Evolutionary conservation across 225 moss, liverwort and hornwort genomes (phyloP), one percentile per base, ranked within the genome.

Genomic region (Marchantia paleacea): DNA sequence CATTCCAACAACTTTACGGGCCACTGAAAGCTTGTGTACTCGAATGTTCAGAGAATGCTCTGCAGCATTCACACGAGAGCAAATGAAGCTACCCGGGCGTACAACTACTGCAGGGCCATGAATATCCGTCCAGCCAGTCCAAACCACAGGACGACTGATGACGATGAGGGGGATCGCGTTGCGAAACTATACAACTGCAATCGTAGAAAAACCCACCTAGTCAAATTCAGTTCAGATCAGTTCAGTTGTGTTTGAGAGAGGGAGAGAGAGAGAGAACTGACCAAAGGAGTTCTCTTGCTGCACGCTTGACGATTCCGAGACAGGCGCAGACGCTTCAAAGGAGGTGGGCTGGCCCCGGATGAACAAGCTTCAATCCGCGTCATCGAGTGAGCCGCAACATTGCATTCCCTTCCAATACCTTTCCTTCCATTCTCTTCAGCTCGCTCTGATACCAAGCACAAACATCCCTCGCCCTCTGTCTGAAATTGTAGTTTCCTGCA

Each of bases 251-350:
- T 7, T 19, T n/a, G n/a, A 39, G 39, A 39, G 39, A 39, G 39
- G 5, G 39, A n/a, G 18, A n/a, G 18, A 1, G 15, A 16, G 15
- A 69, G 39, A 69, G 68, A 16, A 19, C 11, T 65, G 26, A 74
- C 74, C 74, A 30, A 55, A 18, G 74, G 54, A 25, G 54, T 29
- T 15, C 26, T 55, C 54, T 18, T 74, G 52, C 28, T 52, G 60
- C 75, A 76, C 18, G 51, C 50, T 12, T 50, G 78, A 51, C 78
- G 78, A 65, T 64, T 78, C 50, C 78, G 64, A 12, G 62, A 63
- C 48, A 78, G 65, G 64, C 78, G 78, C 20, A 78, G 65, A 7
- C 78, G 78, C 78, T 78, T 78, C 11, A n/a, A 54, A 22, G n/a
- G 72, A 15, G 58, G 76, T 55, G 61, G 76, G 6, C 39, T 28